Percentiles rank a stretch among this genome's conserved stretches.
Conservation (phyloP, 1,139 yeast species). For the Geotrichum bryndzae region DNA sequence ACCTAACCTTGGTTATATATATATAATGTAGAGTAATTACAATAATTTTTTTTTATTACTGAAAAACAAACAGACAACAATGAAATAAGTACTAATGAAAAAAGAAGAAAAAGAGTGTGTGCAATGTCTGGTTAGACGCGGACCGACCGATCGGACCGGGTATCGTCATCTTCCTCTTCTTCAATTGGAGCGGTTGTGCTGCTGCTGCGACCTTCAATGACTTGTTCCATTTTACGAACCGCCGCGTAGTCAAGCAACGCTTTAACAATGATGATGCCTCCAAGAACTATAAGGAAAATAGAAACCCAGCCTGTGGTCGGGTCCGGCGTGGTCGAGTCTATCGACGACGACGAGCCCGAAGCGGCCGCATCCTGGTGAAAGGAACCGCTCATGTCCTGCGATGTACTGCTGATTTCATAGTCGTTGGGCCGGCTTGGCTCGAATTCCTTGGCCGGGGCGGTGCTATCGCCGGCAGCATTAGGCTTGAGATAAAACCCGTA, state of each 20-base stretch:
- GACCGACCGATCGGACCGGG: not conserved
- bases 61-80: not conserved
- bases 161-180: not conserved
- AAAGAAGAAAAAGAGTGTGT: not conserved
- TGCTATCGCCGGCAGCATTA: slow-evolving; percentile 33
- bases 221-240: slow-evolving; percentile 71
- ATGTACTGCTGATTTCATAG: slow-evolving; percentile 30
- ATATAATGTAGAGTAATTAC: not conserved
- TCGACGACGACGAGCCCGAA: slow-evolving; percentile 19
- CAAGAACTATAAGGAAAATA: slow-evolving; percentile 58
- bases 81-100: not conserved
- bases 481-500: slow-evolving; percentile 74
- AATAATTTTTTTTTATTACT: not conserved
- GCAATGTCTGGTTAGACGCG: not conserved
- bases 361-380: slow-evolving; percentile 30
- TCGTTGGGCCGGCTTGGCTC: slow-evolving; percentile 38
- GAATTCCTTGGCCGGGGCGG: slow-evolving; percentile 40
- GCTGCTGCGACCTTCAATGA: slow-evolving; percentile 37
- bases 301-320: slow-evolving; percentile 36
- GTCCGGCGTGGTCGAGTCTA: slow-evolving; percentile 19
- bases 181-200: slow-evolving; percentile 1
- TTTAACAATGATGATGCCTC: slow-evolving; percentile 58
- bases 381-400: slow-evolving; percentile 32
- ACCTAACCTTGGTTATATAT: not conserved
- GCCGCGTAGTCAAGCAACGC: slow-evolving; percentile 64